A percentile compares a stretch with the other conserved stretches of the same genome.
These are phyloP conservation scores for Ephemerocybe angulata DNA, from an alignment of 768 basidiomycete species.

Conservation along the genomic window DNA sequence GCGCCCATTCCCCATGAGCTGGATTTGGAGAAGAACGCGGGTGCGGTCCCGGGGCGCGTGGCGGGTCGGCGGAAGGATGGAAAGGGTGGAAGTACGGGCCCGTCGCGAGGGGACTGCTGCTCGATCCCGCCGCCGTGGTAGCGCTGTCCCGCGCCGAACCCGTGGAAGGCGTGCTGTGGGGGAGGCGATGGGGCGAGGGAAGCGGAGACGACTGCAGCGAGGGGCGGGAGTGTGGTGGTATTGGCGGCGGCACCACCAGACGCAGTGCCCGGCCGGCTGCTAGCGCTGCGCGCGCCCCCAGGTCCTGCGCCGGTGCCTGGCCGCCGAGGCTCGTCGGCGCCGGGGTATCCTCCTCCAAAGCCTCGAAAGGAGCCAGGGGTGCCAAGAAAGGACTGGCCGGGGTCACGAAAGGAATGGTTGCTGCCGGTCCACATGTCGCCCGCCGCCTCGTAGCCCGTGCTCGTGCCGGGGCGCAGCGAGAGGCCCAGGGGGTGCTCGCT, in stretches of 20 bases:
- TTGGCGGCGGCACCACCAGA: slow-evolving; percentile 38
- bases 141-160: too few relatives aligned
- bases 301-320: slow-evolving; percentile 18
- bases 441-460: slow-evolving; percentile 73
- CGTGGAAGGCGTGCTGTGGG: slow-evolving; percentile 11
- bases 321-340: neutral
- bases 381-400: slow-evolving; percentile 78
- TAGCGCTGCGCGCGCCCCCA: slow-evolving; percentile 41
- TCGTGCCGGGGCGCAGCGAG: slow-evolving; percentile 65
- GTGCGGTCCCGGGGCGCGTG: slow-evolving; percentile 68
- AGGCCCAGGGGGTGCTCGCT: slow-evolving; percentile 39
- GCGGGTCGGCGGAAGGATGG: slow-evolving; percentile 56
- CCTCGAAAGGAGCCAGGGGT: slow-evolving; percentile 61
- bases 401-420: slow-evolving; percentile 72
- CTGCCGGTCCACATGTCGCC: slow-evolving; percentile 37
- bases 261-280: slow-evolving; percentile 53
- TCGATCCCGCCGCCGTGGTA: too few relatives aligned
- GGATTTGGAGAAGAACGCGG: slow-evolving; percentile 55
- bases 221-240: slow-evolving; percentile 61
- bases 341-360: slow-evolving; percentile 4
- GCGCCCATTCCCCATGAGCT: too few relatives aligned
- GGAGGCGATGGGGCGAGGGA: slow-evolving; percentile 42
- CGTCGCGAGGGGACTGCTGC: too few relatives aligned
- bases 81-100: slow-evolving; percentile 53
- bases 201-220: slow-evolving; percentile 75